A percentile compares a stretch with the other conserved stretches of the same genome.
These are phyloP conservation scores for Fusarium anthophilum DNA, from an alignment of 2,329 filamentous ascomycete species.

Conservation along the genomic window DNA sequence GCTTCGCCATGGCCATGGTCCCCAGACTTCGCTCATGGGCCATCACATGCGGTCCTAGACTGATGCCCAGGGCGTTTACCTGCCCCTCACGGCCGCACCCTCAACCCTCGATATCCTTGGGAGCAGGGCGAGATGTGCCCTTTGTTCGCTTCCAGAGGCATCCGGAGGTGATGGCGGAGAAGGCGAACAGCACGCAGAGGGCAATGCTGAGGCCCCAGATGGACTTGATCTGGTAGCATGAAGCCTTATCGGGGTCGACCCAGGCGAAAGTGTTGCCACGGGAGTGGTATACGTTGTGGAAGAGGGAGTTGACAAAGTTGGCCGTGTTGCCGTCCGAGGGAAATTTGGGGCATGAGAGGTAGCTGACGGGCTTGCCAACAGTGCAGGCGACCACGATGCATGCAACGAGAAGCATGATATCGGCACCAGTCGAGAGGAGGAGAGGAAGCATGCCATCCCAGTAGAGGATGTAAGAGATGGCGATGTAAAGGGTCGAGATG, in stretches of 20 bases:
- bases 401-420: constrained; percentile 76
- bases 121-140: constrained; percentile 44
- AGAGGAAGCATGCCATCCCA: constrained; percentile 80
- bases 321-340: constrained; percentile 53
- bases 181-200: constrained; percentile 75
- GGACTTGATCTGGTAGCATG: constrained; percentile 86
- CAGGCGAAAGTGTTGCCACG: constrained; percentile 53
- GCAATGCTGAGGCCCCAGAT: constrained; percentile 88
- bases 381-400: constrained; percentile 80
- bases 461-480: constrained; percentile 84
- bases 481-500: constrained; percentile 81
- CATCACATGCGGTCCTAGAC: constrained; percentile 26
- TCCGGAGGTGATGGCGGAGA: constrained; percentile 66
- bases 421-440: constrained; percentile 72
- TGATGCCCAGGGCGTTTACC: constrained; percentile 28
- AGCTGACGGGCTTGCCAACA: constrained; percentile 82
- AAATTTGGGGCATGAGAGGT: constrained; percentile 73
- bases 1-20: constrained; percentile 49
- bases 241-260: constrained; percentile 63
- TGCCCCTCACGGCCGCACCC: constrained; percentile 56
- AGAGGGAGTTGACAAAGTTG: constrained; percentile 56
- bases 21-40: constrained; percentile 49
- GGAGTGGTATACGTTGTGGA: constrained; percentile 52
- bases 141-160: constrained; percentile 72
- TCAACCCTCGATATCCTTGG: constrained; percentile 61